Evolutionary conservation across 495 filamentous ascomycete species (phyloP).

Genomic region (Penicillium bovifimosum): DNA sequence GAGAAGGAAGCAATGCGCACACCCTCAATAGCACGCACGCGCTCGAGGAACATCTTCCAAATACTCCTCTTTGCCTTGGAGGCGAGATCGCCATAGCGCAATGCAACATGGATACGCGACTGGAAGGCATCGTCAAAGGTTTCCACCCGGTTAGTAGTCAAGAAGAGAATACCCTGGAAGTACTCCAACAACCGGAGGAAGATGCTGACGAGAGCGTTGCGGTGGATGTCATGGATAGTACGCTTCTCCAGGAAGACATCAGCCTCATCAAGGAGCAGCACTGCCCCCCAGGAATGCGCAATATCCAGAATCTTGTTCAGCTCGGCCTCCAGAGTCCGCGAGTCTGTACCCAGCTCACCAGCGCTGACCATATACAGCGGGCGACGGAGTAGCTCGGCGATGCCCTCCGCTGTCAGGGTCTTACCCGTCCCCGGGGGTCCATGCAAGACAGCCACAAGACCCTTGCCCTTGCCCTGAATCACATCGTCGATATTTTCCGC

Average conservation of each 20-base stretch:
- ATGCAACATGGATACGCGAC: constrained; percentile 63
- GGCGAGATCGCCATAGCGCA: constrained; percentile 75
- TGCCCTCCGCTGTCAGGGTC: constrained; percentile 83
- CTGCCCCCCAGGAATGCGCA: constrained; percentile 80
- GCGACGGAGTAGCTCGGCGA: constrained; percentile 74
- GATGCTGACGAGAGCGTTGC: constrained; percentile 74
- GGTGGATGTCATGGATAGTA: constrained; percentile 62
- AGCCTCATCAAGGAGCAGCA: constrained; percentile 71
- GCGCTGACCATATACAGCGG: constrained; percentile 83
- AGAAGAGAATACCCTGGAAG: constrained; percentile 75
- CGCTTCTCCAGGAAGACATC: constrained; percentile 76
- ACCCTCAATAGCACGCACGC: constrained; percentile 59
- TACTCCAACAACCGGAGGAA: constrained; percentile 68
- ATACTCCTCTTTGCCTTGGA: constrained; percentile 72
- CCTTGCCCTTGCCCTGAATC: constrained; percentile 73
- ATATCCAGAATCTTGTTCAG: constrained; percentile 83
- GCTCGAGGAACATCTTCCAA: constrained; percentile 80
- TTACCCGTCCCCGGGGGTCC: constrained; percentile 86
- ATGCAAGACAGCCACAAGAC: constrained; percentile 70
- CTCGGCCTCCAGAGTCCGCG: constrained; percentile 69
- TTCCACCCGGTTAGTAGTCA: constrained; percentile 76
- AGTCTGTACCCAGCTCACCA: constrained; percentile 77
- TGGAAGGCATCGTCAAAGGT: constrained; percentile 66
- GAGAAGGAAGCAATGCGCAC: constrained; percentile 57
- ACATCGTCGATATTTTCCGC: constrained; percentile 80